Conservation (phyloP, 345 rosid species). For the Salix dunnii region DNA sequence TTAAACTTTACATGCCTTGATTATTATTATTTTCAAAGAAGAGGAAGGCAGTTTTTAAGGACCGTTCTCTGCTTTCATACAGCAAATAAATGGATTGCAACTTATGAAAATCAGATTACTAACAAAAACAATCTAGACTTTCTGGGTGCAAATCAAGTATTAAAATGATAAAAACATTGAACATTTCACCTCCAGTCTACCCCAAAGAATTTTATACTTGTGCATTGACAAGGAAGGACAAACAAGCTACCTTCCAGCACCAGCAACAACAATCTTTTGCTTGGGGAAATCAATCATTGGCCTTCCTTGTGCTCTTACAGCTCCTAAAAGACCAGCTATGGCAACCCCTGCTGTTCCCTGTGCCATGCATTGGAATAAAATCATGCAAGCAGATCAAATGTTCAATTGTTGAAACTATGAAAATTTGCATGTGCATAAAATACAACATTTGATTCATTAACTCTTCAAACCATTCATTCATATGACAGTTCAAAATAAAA, state of each 20-base stretch:
- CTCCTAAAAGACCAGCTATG: conserved; percentile 96
- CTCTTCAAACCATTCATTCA: background rate
- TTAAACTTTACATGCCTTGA: background rate
- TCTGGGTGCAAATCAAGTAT: background rate
- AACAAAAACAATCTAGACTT: background rate
- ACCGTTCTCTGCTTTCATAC: background rate
- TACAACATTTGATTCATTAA: background rate
- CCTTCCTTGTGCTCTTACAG: conserved; percentile 96
- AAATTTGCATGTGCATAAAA: background rate
- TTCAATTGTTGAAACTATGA: background rate
- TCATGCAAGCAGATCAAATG: background rate
- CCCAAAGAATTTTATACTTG: background rate
- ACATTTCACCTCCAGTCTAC: background rate
- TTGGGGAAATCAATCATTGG: conserved; percentile 97
- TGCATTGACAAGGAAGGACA: background rate
- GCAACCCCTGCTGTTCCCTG: conserved; percentile 99
- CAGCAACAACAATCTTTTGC: conserved; percentile 95
- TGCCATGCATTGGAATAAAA: conserved; percentile 3
- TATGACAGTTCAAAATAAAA: background rate
- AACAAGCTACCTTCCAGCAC: conserved; percentile 85
- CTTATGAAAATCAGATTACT: background rate
- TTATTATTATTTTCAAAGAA: background rate
- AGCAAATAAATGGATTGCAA: background rate
- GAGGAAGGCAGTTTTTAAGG: background rate
- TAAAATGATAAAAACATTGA: background rate